Evolutionary conservation across 345 rosid genomes (phyloP), one percentile per base, ranked within the genome.

Genomic region (Euclidium syriacum): DNA sequence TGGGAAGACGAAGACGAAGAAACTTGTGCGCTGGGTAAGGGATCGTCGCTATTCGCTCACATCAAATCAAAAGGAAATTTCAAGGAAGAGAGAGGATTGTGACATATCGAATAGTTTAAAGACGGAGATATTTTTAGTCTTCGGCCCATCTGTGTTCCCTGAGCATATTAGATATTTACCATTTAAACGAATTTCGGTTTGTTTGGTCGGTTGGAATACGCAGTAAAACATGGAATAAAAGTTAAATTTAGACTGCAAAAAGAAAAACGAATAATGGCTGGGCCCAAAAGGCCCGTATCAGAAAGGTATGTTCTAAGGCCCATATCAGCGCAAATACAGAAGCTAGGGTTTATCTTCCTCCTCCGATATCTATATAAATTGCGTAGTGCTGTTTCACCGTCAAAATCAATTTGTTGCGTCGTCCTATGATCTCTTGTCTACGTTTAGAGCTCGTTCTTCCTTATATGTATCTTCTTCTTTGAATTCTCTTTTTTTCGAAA

Each of bases 11-110:
- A 49, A 49, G 35, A 15, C 11, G 60, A 58, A 58, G 60, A 68
- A 49, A 59, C 73, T 68, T 68, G 53, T 41, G 66, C 22, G 61
- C n/a, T 16, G 54, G 73, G 60, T 17, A 51, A 68, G 3, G 73
- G 18, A 51, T 67, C 65, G 64, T 25, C n/a, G n/a, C n/a, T n/a
- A n/a, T n/a, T 48, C 38, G 15, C 6, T 57, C 42, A 32, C 64
- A 67, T 58, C 65, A 12, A 40, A 49, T n/a, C n/a, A n/a, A n/a
- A n/a, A n/a, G 23, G 66, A 58, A 68, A 40, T 58, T 59, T 68
- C 73, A 58, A 17, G 29, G 59, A 58, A 68, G 29, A 68, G 29
- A 20, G 29, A 10, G 34, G 32, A 9, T 44, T 14, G 62, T 57
- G n/a, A n/a, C n/a, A n/a, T 10, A 12, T 36, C 44, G 44, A 43